A percentile compares a stretch with the other conserved stretches of the same genome.
Evolutionary conservation across 163 green algal genomes (phyloP).

Genomic region (Scenedesmus sp.): DNA sequence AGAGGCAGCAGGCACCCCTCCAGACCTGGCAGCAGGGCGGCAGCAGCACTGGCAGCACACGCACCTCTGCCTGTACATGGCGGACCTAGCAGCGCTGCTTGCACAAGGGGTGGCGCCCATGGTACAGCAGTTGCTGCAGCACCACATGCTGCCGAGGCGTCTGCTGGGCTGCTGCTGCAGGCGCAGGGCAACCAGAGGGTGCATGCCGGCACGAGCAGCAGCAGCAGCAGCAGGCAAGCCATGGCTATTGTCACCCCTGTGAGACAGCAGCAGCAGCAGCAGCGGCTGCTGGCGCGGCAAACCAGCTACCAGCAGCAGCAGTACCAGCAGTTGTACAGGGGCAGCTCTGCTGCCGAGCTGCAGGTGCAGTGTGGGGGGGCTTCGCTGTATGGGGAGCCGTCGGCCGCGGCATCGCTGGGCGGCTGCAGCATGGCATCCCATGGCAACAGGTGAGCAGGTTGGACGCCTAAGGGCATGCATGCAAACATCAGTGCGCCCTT

Average conservation of each 20-base stretch:
- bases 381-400: neutral
- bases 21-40: constrained; percentile 5
- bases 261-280: neutral
- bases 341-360: neutral
- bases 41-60: neutral
- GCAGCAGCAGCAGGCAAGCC: constrained; percentile 7
- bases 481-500: no score
- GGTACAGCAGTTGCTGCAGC: neutral
- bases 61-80: neutral
- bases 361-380: neutral
- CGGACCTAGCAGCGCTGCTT: neutral
- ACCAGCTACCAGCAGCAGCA: constrained; percentile 1
- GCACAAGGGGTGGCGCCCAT: neutral
- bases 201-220: neutral
- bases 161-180: neutral
- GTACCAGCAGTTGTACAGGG: neutral
- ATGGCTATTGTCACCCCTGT: neutral
- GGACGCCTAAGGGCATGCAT: neutral
- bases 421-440: constrained; percentile 29
- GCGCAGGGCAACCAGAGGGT: neutral
- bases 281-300: neutral
- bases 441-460: neutral
- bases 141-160: neutral
- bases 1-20: constrained; percentile 14
- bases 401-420: constrained; percentile 8